A percentile compares a stretch with the other conserved stretches of the same genome.
Conservation (phyloP, 2,329 filamentous ascomycete species). For the Pseudogymnoascus sp. region DNA sequence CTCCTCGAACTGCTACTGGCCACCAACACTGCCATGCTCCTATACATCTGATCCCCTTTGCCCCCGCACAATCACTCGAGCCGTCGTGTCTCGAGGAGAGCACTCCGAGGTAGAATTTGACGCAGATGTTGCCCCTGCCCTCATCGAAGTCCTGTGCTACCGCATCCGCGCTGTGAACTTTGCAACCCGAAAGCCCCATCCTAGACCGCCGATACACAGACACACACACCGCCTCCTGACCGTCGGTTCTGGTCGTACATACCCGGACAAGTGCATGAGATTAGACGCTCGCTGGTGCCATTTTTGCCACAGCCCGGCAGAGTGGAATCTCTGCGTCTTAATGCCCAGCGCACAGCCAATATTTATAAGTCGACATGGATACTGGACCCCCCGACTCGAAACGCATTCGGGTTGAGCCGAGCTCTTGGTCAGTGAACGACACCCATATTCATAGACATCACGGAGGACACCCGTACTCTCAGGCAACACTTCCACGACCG, state of each 20-base stretch:
- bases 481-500: conserved; percentile 25
- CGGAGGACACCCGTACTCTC: conserved; percentile 35
- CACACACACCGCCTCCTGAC: neutral
- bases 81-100: neutral
- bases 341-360: neutral
- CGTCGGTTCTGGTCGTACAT: neutral
- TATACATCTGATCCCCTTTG: neutral
- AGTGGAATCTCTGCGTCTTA: neutral
- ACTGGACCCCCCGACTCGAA: conserved; percentile 49
- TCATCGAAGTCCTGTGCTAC: neutral
- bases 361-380: conserved; percentile 40
- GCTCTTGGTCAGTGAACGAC: conserved; percentile 23
- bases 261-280: neutral
- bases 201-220: neutral
- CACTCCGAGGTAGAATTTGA: neutral
- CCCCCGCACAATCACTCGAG: neutral
- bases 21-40: neutral
- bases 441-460: neutral
- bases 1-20: conserved; percentile 1
- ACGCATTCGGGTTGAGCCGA: conserved; percentile 46
- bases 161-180: neutral
- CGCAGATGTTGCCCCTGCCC: neutral
- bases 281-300: neutral
- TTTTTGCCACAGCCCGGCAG: neutral
- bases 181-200: neutral